Evolutionary conservation across 2,329 filamentous ascomycete species (phyloP), one percentile per base, ranked within the genome.

Genomic region (Didymella pomorum): DNA sequence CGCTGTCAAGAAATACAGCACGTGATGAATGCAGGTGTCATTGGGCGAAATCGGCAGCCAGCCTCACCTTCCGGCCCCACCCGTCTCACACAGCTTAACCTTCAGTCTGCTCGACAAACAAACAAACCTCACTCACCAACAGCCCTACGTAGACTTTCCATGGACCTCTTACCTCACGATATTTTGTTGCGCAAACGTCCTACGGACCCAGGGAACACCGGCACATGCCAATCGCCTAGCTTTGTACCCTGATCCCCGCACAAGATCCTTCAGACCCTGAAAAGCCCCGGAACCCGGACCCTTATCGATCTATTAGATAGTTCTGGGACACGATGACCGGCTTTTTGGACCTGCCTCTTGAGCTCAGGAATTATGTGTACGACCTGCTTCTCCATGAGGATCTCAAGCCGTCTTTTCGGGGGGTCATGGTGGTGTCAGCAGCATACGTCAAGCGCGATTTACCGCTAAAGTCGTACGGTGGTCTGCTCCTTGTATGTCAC

Each of bases 381-480:
- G 70, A 72, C 23, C 21, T 67, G n/a, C 56, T 74, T 2, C 59
- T 73, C 9, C 28, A 54, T 8, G 66, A 72, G 52, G 58, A 62
- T 31, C 46, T 72, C 16, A 53, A 66, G 9, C 66, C 63, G 33
- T 63, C 61, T 41, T 66, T 65, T 21, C 69, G 69, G n/a, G 70
- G 67, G 18, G 70, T 73, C 3, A 71, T 74, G 68, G 65, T 68
- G 10, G 66, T 73, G 12, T 69, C 67, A 12, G 70, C 69, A 48
- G 44, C 57, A 21, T 71, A 71, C 56, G 62, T 73, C 53, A 71
- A 68, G 57, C 62, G 67, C 26, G 66, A 72, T 20, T 41, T 73
- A 39, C 71, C 71, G 21, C 60, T 71, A 28, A 69, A 64, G 45
- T 68, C 62, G 26, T 73, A 71, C 60, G 67, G 71, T n/a, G 64